Evolutionary conservation across 2,329 filamentous ascomycete species (phyloP).

Genomic region (Aureobasidium vineae): DNA sequence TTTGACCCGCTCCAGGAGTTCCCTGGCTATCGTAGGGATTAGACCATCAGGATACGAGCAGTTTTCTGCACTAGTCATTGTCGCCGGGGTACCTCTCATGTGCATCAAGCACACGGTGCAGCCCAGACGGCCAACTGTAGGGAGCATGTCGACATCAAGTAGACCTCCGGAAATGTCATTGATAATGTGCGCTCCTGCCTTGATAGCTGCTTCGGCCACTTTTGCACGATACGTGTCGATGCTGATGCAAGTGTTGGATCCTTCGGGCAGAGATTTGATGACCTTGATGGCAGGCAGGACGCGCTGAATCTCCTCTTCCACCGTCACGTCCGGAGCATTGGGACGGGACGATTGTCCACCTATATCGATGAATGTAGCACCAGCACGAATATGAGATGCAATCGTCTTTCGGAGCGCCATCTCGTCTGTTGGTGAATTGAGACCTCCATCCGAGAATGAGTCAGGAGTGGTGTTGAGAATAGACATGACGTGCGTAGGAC

Average conservation of each 20-base stretch:
- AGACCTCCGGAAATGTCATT: slow-evolving; percentile 89
- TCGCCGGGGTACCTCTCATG: slow-evolving; percentile 83
- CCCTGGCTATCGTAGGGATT: slow-evolving; percentile 61
- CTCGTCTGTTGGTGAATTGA: slow-evolving; percentile 52
- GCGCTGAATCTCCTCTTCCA: slow-evolving; percentile 71
- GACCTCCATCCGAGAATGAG: slow-evolving; percentile 91
- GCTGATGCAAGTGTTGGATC: slow-evolving; percentile 67
- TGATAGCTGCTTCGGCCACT: slow-evolving; percentile 74
- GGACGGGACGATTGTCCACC: slow-evolving; percentile 93
- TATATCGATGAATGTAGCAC: slow-evolving; percentile 84
- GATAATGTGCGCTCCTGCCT: slow-evolving; percentile 82
- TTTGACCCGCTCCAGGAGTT: slow-evolving; percentile 67
- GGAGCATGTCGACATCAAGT: slow-evolving; percentile 77
- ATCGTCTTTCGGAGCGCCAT: slow-evolving; percentile 58
- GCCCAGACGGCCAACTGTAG: slow-evolving; percentile 71
- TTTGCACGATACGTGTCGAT: slow-evolving; percentile 88
- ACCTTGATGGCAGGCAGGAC: slow-evolving; percentile 75
- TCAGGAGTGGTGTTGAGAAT: slow-evolving; percentile 95
- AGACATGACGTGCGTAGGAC: slow-evolving; percentile 80
- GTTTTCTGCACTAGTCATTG: slow-evolving; percentile 65
- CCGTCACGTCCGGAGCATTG: slow-evolving; percentile 64
- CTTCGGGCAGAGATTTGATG: slow-evolving; percentile 66
- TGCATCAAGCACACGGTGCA: slow-evolving; percentile 87
- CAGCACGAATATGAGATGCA: slow-evolving; percentile 60
- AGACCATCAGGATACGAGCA: slow-evolving; percentile 65